These are phyloP conservation scores for Hyphopichia wangnamkhiaoensis DNA, from an alignment of 1,139 yeast species.

Conservation along the genomic window DNA sequence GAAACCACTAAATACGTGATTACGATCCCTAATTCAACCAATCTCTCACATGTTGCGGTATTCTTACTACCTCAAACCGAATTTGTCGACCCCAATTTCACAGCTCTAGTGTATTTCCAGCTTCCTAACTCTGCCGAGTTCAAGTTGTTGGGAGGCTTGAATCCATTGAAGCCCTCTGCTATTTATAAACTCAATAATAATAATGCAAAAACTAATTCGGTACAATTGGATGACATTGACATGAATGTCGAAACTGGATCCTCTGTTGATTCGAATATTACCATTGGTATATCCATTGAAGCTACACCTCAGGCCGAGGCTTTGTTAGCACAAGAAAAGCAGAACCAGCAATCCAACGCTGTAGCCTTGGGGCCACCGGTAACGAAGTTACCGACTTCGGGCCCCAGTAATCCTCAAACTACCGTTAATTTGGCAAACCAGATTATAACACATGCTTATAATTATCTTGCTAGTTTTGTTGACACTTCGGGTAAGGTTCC, in stretches of 20 bases:
- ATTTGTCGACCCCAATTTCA: conserved; percentile 63
- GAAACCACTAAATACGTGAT: conserved; percentile 66
- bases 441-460: conserved; percentile 89
- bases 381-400: conserved; percentile 11
- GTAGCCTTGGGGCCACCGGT: conserved; percentile 16
- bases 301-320: conserved; percentile 62
- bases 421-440: conserved; percentile 71
- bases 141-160: conserved; percentile 74
- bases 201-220: conserved; percentile 13
- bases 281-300: conserved; percentile 88
- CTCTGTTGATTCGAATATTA: conserved; percentile 42
- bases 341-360: conserved; percentile 20
- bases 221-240: conserved; percentile 25
- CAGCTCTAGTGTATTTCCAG: conserved; percentile 89
- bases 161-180: conserved; percentile 81
- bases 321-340: conserved; percentile 40
- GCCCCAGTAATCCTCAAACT: conserved; percentile 24
- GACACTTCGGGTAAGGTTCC: conserved; percentile 80
- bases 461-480: conserved; percentile 81
- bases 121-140: conserved; percentile 70
- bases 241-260: conserved; percentile 34
- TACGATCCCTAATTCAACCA: conserved; percentile 59
- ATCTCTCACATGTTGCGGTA: conserved; percentile 70
- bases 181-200: conserved; percentile 73
- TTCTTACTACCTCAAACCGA: conserved; percentile 71